Percentiles rank a stretch among this genome's conserved stretches.
phyloP scores from a whole-genome alignment of 257 asterid genomes.

The Nicotiana paniculata region DNA sequence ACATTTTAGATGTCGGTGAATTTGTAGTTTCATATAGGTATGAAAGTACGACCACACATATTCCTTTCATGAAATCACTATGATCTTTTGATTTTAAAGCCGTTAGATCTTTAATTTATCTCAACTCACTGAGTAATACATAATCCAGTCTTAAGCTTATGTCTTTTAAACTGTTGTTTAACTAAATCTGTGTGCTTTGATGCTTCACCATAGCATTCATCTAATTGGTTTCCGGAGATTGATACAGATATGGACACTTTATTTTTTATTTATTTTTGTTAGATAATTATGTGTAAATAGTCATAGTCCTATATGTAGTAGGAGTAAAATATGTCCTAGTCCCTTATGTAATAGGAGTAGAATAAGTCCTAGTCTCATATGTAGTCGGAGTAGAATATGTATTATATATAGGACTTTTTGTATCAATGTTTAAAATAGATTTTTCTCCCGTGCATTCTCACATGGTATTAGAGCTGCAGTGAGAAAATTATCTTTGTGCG shows the following conservation, averaged over 20 bases:
- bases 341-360: too few relatives aligned
- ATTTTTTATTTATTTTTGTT: background rate
- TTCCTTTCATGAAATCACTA: background rate
- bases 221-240: background rate
- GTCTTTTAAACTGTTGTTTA: background rate
- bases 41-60: background rate
- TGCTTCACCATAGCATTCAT: background rate
- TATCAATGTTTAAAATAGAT: too few relatives aligned
- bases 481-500: too few relatives aligned
- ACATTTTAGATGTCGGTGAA: background rate
- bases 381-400: too few relatives aligned
- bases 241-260: background rate
- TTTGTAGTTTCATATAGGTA: background rate
- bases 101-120: background rate
- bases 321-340: too few relatives aligned
- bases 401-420: too few relatives aligned
- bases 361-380: too few relatives aligned
- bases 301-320: too few relatives aligned
- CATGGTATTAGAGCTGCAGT: too few relatives aligned
- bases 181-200: background rate
- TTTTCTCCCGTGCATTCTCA: too few relatives aligned
- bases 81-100: background rate
- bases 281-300: too few relatives aligned
- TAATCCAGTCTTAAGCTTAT: background rate
- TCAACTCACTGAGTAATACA: background rate